Evolutionary conservation across 129 eudicot species (phyloP).

Genomic region (Oenanthe sinensis): DNA sequence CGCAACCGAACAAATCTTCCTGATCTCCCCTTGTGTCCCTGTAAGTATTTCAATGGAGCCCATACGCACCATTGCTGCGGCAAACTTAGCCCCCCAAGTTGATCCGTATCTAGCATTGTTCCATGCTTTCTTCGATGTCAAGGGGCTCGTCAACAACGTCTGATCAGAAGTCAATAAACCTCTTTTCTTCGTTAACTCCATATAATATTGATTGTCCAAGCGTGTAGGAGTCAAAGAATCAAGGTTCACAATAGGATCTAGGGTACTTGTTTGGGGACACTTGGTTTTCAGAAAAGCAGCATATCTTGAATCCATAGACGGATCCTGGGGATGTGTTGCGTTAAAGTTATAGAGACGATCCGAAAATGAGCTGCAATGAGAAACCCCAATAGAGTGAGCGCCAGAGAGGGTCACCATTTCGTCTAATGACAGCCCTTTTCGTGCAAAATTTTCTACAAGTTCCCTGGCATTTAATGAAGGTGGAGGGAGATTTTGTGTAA

Average conservation of each 20-base stretch:
- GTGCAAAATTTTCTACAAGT: constrained; percentile 12
- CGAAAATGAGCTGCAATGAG: constrained; percentile 15
- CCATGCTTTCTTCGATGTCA: constrained; percentile 16
- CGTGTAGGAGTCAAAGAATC: constrained; percentile 22
- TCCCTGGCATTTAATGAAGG: constrained; percentile 3
- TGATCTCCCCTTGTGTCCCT: constrained; percentile 24
- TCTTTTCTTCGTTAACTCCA: background rate
- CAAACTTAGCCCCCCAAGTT: constrained; percentile 23
- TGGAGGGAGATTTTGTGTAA: constrained; percentile 8
- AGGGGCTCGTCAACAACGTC: background rate
- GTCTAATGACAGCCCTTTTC: constrained; percentile 13
- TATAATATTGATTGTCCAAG: constrained; percentile 25
- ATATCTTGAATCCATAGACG: constrained; percentile 17
- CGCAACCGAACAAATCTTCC: constrained; percentile 19
- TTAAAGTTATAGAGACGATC: constrained; percentile 12
- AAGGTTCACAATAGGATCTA: constrained; percentile 3
- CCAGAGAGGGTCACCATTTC: constrained; percentile 28
- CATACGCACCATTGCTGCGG: constrained; percentile 30
- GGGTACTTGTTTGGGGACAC: constrained; percentile 8
- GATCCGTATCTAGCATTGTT: constrained; percentile 14
- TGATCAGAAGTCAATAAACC: constrained; percentile 29
- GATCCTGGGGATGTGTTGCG: constrained; percentile 13
- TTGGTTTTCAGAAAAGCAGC: constrained; percentile 1
- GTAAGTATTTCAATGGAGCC: constrained; percentile 26
- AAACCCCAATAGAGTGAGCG: constrained; percentile 22